These are phyloP conservation scores for Durio zibethinus DNA, from an alignment of 345 rosid genomes.

Conservation along the genomic window DNA sequence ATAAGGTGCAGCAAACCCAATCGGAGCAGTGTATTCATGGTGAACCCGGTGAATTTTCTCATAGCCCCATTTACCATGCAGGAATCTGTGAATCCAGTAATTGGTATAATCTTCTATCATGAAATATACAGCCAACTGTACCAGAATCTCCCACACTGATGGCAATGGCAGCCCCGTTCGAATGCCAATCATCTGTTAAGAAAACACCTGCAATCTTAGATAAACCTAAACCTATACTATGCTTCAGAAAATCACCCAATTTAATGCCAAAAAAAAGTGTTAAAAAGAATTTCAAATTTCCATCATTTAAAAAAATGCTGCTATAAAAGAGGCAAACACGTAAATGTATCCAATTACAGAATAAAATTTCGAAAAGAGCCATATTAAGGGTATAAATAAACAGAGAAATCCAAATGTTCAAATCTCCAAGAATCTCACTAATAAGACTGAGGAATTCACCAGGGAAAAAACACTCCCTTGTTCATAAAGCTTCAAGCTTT, in stretches of 20 bases:
- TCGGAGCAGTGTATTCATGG: slow-evolving; percentile 84
- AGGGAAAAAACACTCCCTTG: background rate
- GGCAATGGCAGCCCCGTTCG: slow-evolving; percentile 77
- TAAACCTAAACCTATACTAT: background rate
- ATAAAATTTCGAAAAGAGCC: background rate
- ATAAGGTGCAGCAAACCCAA: slow-evolving; percentile 80
- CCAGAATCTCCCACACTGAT: slow-evolving; percentile 56
- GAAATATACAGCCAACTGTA: slow-evolving; percentile 73
- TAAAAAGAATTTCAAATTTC: background rate
- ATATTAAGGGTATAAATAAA: background rate
- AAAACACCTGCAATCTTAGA: background rate
- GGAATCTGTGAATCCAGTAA: slow-evolving; percentile 85
- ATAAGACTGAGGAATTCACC: background rate
- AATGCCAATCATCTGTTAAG: slow-evolving; percentile 65
- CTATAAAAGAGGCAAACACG: background rate
- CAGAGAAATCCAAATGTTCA: background rate
- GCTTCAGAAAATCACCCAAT: background rate
- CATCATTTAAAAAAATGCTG: background rate
- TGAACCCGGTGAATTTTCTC: slow-evolving; percentile 87
- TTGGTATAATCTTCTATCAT: slow-evolving; percentile 80
- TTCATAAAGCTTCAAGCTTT: background rate
- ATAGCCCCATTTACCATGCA: slow-evolving; percentile 86
- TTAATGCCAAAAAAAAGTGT: background rate
- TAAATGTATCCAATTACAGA: background rate
- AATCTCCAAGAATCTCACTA: background rate